Base-by-base conservation (phyloP, 495 filamentous ascomycete genomes). In the Saxophila tyrrhenica region DNA sequence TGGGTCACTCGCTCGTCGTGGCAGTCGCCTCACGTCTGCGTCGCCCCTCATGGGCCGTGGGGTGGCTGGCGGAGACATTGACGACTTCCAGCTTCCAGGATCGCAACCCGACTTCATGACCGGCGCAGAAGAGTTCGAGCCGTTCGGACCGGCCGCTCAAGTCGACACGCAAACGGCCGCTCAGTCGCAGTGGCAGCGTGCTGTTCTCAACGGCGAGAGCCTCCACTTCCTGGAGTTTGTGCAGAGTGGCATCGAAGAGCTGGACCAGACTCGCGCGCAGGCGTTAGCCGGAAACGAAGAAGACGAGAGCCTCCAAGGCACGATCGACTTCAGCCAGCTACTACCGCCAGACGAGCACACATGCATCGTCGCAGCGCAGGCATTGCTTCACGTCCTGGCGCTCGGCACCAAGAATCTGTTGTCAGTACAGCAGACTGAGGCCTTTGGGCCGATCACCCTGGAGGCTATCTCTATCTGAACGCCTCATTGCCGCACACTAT, bases 301-400 rank as follows among this genome's bases (percentile, higher is more conserved):
- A 56, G 29, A 57, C 51, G 73, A 55, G 66, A 61, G 56, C 23
- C 20, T 57, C 2, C 52, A 57, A 20, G 65, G 71, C n/a, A 59
- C 59, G 17, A 69, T 80, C 24, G 38, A 66, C 0, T 88, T 94
- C 62, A 77, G 79, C 48, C 67, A 77, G 22, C 62, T 90, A 15
- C 71, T 87, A 19, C 75, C 82, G 21, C 74, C 75, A 0, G 54
- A 48, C 21, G 65, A 74, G 22, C 79, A 80, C 38, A 75, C 70
- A 24, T 71, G 70, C 15, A 67, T 74, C 16, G 78, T 87, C 0
- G 85, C 84, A 38, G 82, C 82, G 9, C 84, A 89, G 60, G 87
- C 75, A 0, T 74, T 94, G 54, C 78, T 85, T 66, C 82, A 91
- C 67, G 73, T 81, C 13, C 75, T 94, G 16, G 72, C 77, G 17